Base-by-base conservation (phyloP, 768 basidiomycete species). In the Favolaschia claudopus region DNA sequence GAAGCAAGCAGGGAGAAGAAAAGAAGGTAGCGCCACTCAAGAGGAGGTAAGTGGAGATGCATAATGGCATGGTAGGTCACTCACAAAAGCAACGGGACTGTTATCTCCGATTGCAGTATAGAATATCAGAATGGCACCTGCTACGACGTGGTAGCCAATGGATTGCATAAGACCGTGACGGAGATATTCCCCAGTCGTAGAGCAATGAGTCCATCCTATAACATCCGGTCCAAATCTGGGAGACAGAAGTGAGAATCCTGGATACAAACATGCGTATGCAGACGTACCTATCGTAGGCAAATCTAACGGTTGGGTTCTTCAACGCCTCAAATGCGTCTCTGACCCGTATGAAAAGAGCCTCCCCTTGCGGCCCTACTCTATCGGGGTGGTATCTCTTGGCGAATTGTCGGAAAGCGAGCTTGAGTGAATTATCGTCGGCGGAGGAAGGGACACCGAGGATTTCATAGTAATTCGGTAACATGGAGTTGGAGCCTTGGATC, bases 241-340 rank as follows among this genome's bases (percentile, higher is more conserved):
- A 40, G 37, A 55, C 19, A 50, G n/a, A 39, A 14, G 38, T 46
- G n/a, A 48, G 50, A 29, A 33, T 37, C 1, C 12, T 36, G n/a
- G 6, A 6, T 5, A 29, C 31, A 34, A 20, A 19, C 24, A 24
- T 44, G 27, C 24, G 12, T 12, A 8, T 37, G 19, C 37, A 0
- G 19, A 70, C 83, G 49, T 64, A 91, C 89, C 92, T 82, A 67
- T 95, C 93, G 70, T 95, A 95, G 0, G 92, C 93, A 76, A 93
- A 95, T 45, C 93, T 74, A 40, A 86, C 86, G 9, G 83, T 79
- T 4, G 93, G 93, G 63, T 92, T 81, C 70, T 88, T 92, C 25
- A 95, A 72, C 2, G 89, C 87, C 62, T 95, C 92, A 62, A 86
- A 94, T 31, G 86, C 90, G 67, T 88, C 85, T 57, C 91, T 76